Conservation (phyloP, 2,329 filamentous ascomycete species). For the Monosporascus sp. region DNA sequence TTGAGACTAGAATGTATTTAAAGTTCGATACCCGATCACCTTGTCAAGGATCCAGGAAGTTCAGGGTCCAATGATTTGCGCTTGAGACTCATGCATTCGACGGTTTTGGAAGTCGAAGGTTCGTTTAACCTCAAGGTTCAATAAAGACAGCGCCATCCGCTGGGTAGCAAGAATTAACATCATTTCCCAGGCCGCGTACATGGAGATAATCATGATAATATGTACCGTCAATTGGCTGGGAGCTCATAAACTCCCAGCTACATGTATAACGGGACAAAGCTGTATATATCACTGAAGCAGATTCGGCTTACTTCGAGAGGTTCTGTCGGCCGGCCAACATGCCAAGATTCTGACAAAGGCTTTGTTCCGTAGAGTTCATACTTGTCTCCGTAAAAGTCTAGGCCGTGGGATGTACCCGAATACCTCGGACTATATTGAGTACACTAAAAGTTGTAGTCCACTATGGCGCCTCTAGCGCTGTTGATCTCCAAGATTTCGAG, state of each 20-base stretch:
- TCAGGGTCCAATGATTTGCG: neutral
- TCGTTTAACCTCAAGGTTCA: neutral
- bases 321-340: no score
- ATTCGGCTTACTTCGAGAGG: no score
- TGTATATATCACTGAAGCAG: no score
- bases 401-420: no score
- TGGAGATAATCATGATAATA: neutral
- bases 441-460: no score
- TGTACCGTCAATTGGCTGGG: no score
- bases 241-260: neutral
- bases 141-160: neutral
- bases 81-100: neutral
- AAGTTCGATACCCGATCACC: neutral
- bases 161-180: neutral
- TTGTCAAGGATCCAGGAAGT: neutral
- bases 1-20: neutral
- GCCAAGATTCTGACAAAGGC: no score
- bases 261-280: neutral
- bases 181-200: neutral
- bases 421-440: no score
- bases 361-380: no score
- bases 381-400: no score
- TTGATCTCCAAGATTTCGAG: no score
- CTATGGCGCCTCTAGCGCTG: no score
- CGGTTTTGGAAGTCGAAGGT: neutral